Evolutionary conservation across 495 filamentous ascomycete species (phyloP).

Genomic region (Lasiosphaeria ovina): DNA sequence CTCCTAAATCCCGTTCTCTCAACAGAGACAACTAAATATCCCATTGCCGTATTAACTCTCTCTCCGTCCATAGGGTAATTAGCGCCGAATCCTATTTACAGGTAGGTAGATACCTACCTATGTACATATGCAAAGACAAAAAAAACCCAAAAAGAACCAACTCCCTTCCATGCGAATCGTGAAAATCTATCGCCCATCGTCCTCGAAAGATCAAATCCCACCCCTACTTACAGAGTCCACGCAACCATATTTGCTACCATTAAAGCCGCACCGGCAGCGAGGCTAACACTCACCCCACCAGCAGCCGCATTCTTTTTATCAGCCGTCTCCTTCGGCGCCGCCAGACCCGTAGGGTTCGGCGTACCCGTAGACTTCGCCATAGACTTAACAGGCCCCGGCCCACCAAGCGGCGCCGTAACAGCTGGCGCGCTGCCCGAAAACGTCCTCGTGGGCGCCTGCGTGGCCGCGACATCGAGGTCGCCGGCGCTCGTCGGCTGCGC

Average conservation of each 20-base stretch:
- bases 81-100: no score
- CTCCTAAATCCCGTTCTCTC: no score
- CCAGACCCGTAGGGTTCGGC: background rate
- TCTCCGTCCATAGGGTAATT: no score
- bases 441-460: slow-evolving; percentile 11
- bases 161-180: no score
- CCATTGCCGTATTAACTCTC: no score
- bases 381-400: slow-evolving; percentile 16
- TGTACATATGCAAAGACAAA: no score
- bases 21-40: no score
- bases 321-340: background rate
- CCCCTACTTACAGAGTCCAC: background rate
- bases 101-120: no score
- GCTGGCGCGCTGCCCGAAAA: slow-evolving; percentile 10
- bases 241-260: slow-evolving; percentile 1
- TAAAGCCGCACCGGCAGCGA: background rate
- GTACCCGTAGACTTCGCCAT: background rate
- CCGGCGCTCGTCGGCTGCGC: slow-evolving; percentile 2
- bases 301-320: background rate
- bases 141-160: no score
- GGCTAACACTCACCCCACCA: background rate
- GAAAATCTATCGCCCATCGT: no score
- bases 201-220: background rate
- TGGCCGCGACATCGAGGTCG: slow-evolving; percentile 12
- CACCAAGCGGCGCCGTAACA: background rate